Evolutionary conservation across 371 early-diverging fungal species (phyloP), one percentile per base, ranked within the genome.

Genomic region (Syncephalastrum monosporum): DNA sequence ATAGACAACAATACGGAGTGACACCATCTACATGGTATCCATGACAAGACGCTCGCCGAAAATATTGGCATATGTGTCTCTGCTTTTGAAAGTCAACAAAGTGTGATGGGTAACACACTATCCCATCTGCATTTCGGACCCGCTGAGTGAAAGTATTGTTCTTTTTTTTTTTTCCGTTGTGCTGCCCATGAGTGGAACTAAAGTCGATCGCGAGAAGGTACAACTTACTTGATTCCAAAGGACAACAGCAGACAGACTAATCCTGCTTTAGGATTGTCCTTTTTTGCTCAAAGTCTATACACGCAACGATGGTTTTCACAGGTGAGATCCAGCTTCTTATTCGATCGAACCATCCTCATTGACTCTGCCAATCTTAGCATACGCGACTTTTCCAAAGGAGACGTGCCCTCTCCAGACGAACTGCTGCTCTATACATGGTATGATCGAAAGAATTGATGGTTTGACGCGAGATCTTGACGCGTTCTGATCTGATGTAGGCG

Each of bases 381-480:
- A 7, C 58, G 52, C 25, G 71, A 72, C n/a, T 83, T 74, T 42
- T 63, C 72, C 24, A 46, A 72, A 4, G 59, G 68, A 2, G 61
- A 61, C 42, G 69, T 75, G n/a, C 82, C 85, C 17, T 49, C 64
- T 8, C 50, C 63, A 3, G 76, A 76, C 43, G 87, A 87, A 69
- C 51, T 84, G 16, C 71, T 73, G 24, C 50, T 87, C 45, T 82
- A 87, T 56, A 85, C 88, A 12, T 87, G 88, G 87, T 85, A 74
- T 21, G 56, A 45, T 6, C 27, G 21, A 5, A 44, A 12, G 16
- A 47, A n/a, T 42, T 14, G 17, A 42, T 42, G 0, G 38, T 27
- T 3, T 24, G 29, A 45, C 13, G 19, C 38, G 15, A 53, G 15
- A 53, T 53, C 16, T 21, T 21, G 21, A 21, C 21, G 21, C 21